Base-by-base conservation (phyloP, 768 basidiomycete genomes). In the Mycena polygramma region DNA sequence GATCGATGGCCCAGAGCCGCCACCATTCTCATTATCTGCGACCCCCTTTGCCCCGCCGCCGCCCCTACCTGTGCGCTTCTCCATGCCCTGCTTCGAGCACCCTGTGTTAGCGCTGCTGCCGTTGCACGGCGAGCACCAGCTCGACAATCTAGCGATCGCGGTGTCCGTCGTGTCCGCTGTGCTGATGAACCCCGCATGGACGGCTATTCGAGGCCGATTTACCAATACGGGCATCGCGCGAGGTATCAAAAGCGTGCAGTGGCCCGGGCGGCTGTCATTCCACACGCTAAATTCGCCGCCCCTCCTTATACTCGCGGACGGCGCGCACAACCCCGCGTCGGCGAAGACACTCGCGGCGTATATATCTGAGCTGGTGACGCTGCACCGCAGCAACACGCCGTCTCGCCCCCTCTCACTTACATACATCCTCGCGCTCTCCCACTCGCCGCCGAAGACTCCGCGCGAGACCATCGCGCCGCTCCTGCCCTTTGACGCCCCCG, bases 321-420 rank as follows among this genome's bases (percentile, higher is more conserved):
- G 98, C 4, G 97, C 98, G 0, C 98, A 99, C 79, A 99, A 99
- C 77, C 81, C 90, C 9, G 91, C 94, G 8, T 95, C 95, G 0
- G 87, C 95, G 0, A 72, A 79, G 36, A 88, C 88, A 0, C 88
- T 98, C 14, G 86, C 90, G 10, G 77, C 83, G 2, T 98, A 95
- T 77, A 81, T 97, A 66, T 63, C 79, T 81, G 54, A 84, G 81
- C 30, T 62, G 39, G 24, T 62, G 57, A 67, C 72, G 51, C 57
- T 57, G n/a, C 65, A 79, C 30, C 64, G 73, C 2, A 57, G 41
- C 15, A 19, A n/a, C 41, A 17, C 37, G 35, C 61, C 39, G 39
- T 41, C 55, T 24, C 55, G 65, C 30, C 57, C 76, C 8, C 66
- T 82, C 66, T 86, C 79, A 13, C 78, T 93, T 41, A 92, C 92